These are phyloP conservation scores for Sporobolomyces phaffii DNA, from an alignment of 768 basidiomycete species.

Conservation along the genomic window DNA sequence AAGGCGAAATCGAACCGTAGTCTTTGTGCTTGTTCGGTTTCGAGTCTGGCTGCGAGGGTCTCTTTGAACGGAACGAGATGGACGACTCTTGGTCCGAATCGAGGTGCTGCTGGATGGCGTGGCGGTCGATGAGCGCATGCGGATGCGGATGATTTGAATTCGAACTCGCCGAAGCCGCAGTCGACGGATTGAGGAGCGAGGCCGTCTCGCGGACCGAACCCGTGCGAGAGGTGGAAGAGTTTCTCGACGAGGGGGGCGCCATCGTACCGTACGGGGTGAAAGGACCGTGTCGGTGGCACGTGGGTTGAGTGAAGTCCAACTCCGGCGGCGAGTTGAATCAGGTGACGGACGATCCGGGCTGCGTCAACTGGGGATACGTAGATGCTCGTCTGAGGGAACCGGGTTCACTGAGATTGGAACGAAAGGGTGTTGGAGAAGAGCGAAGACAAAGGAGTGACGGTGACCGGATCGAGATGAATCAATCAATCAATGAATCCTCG, in stretches of 20 bases:
- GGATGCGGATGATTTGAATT: background rate
- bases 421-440: background rate
- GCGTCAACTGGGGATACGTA: too few species aligned
- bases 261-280: too few species aligned
- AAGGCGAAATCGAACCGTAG: background rate
- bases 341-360: background rate
- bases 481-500: too few species aligned
- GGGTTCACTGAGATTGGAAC: too few species aligned
- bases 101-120: too few species aligned
- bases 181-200: background rate
- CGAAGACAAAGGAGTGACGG: background rate
- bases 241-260: background rate
- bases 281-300: too few species aligned
- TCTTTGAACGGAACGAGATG: background rate
- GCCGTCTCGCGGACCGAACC: background rate
- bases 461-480: too few species aligned
- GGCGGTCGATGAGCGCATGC: background rate
- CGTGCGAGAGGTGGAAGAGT: background rate
- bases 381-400: too few species aligned
- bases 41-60: background rate
- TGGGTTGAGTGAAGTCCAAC: too few species aligned
- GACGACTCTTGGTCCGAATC: conserved; percentile 7
- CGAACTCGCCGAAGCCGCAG: conserved; percentile 1
- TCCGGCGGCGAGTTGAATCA: too few species aligned
- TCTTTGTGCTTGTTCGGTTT: background rate